Evolutionary conservation across 78 protist genomes (phyloP), one percentile per base, ranked within the genome.

Genomic region (Dictyostelium citrinum): DNA sequence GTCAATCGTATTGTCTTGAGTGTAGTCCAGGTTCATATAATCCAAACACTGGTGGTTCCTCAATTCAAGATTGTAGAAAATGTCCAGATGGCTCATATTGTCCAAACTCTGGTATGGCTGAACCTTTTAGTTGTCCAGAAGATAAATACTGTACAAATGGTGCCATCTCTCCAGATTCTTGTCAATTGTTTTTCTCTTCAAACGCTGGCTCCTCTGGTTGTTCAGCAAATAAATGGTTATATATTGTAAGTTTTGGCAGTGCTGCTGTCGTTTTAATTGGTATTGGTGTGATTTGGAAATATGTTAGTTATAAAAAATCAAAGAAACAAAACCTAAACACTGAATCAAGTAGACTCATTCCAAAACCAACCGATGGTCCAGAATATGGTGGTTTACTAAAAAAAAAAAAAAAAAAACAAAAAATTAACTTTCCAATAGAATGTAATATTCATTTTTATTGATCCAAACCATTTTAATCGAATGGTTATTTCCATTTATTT

Each of bases 341-440:
- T 33, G 92, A 86, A 45, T 72, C 67, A 2, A 81, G 74, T 12
- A 74, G 92, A 86, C 79, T 86, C 45, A 86, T 86, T 61, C 92
- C 92, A 37, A 86, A 86, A 43, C 92, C 92, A 27, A 84, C 51
- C 31, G 92, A 86, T 61, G 92, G 92, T 41, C 92, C 92, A 60
- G 92, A 86, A 64, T 86, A 86, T 77, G 92, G 92, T 31, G 92
- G 92, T 31, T 86, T 74, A 67, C 77, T 76, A 86, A 60, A 60
- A 29, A 33, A 70, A 5, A 70, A 70, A 29, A 70, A 70, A 12
- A 68, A 31, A 16, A 31, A 33, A 35, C 39, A 27, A 31, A 3
- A 2, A 37, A 61, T 37, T 10, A 61, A 61, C 7, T 45, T 9
- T 45, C 22, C 60, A 49, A 49, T 16, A 1, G 60, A 49, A 49